Evolutionary conservation across 176 grass and related monocot genomes (phyloP).

Genomic region (Aegilops longissima): DNA sequence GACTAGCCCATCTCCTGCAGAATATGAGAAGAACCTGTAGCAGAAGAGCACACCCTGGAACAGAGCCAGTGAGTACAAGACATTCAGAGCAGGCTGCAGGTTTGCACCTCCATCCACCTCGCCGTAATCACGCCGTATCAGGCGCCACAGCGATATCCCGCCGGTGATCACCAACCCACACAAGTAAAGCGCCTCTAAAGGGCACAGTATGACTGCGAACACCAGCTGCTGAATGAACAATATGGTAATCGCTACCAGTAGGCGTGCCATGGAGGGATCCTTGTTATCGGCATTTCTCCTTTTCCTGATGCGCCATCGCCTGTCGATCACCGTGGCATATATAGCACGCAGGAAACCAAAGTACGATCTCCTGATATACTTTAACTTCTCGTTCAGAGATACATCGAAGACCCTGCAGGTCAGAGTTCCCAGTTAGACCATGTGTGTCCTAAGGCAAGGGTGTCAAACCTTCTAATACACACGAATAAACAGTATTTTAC

Average conservation of each 20-base stretch:
- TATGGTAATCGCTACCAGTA: background rate
- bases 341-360: background rate
- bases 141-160: background rate
- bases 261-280: background rate
- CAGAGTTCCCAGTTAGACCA: background rate
- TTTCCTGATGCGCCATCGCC: too few relatives aligned
- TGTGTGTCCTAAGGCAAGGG: too few relatives aligned
- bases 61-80: background rate
- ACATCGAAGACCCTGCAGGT: background rate
- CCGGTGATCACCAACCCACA: background rate
- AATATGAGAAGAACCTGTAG: background rate
- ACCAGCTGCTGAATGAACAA: background rate
- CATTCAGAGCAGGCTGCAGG: background rate
- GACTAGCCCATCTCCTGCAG: background rate
- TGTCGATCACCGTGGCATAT: background rate
- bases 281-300: background rate
- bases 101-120: background rate
- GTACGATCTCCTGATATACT: background rate
- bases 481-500: too few relatives aligned
- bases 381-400: background rate
- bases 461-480: too few relatives aligned
- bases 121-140: background rate
- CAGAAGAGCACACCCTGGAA: background rate
- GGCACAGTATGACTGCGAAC: background rate
- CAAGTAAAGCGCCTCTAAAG: background rate